Evolutionary conservation across 192 early-diverging fungal genomes (phyloP), one percentile per base, ranked within the genome.

Genomic region (Rhizoclosmatium sp.): DNA sequence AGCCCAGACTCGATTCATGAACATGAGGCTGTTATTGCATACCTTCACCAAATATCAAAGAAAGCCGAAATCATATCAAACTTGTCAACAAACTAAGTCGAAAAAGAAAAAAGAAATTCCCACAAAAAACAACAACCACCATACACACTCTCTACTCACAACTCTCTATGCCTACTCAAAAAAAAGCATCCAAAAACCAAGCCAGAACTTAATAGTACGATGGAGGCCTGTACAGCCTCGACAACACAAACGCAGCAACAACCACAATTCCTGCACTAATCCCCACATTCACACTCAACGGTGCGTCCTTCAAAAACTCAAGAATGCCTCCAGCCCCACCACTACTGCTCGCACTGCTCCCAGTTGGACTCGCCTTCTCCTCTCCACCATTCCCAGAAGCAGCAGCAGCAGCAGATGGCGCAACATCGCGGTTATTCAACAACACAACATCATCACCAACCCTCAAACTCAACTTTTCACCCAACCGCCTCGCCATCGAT

Each of bases 401-500:
- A 16, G 72, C 31, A 9, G 59, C 72, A 54, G 12, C 51, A 14
- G 69, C 49, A 56, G 46, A 19, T 14, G 42, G 73, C 72, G 80
- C 70, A 96, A 83, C 88, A 94, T 82, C 12, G 96, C 91, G n/a
- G 94, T 91, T 5, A 9, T n/a, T 58, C n/a, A 31, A 9, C 56
- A 59, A 23, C 12, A 14, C 42, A 7, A 69, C 68, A 14, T 49
- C 68, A 16, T 21, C 47, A 46, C 10, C 70, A 2, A 16, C 70
- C 73, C 48, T 65, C 62, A 68, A 10, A 68, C 49, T 54, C 65
- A 66, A 56, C 46, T 61, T 23, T 93, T 91, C 67, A 88, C 89
- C 78, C 88, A 90, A 31, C 91, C 93, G 41, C 90, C 90, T 87
- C 45, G 96, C 93, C 84, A 97, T 89, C 12, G 90, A 77, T 0